A percentile compares a stretch with the other conserved stretches of the same genome.
phyloP scores from a whole-genome alignment of 2,329 filamentous ascomycete genomes.

The Penicillium hesseltinei region DNA sequence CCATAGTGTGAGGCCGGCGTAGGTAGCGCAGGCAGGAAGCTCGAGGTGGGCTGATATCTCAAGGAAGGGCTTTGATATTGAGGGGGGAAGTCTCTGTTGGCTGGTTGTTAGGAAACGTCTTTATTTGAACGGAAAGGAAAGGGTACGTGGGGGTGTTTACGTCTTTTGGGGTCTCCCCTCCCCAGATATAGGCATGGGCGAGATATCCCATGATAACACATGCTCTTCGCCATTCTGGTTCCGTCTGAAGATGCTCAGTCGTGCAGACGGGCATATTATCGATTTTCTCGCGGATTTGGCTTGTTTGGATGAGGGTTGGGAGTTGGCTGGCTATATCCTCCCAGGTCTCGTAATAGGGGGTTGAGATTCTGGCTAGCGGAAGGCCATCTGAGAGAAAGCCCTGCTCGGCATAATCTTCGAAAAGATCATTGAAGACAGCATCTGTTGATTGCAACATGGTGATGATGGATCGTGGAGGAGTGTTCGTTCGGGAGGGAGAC shows the following conservation, averaged over 20 bases:
- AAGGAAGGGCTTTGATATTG: slow-evolving; percentile 38
- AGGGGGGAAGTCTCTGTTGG: slow-evolving; percentile 36
- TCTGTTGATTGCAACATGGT: slow-evolving; percentile 29
- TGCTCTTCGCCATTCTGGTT: slow-evolving; percentile 83
- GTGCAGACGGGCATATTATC: slow-evolving; percentile 76
- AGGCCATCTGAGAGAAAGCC: slow-evolving; percentile 79
- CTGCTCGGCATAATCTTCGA: slow-evolving; percentile 69
- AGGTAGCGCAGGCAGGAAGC: slow-evolving; percentile 45
- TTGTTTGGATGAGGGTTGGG: slow-evolving; percentile 72
- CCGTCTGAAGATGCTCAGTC: slow-evolving; percentile 70
- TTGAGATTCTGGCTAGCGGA: slow-evolving; percentile 71
- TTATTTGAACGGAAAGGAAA: background rate
- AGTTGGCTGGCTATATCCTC: slow-evolving; percentile 75
- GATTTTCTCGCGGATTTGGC: slow-evolving; percentile 70
- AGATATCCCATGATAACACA: slow-evolving; percentile 74
- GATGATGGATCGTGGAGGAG: background rate
- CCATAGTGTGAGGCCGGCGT: slow-evolving; percentile 43
- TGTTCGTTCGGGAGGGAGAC: background rate
- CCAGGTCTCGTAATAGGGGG: slow-evolving; percentile 89
- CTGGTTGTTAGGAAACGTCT: slow-evolving; percentile 1
- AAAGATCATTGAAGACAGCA: slow-evolving; percentile 56
- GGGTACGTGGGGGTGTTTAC: slow-evolving; percentile 41
- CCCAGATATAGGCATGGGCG: slow-evolving; percentile 82
- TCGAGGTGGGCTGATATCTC: slow-evolving; percentile 38
- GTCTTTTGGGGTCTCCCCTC: slow-evolving; percentile 67